Percentiles rank a stretch among this genome's conserved stretches.
phyloP scores from a whole-genome alignment of 192 early-diverging fungal genomes.

The Linnemannia schmuckeri region DNA sequence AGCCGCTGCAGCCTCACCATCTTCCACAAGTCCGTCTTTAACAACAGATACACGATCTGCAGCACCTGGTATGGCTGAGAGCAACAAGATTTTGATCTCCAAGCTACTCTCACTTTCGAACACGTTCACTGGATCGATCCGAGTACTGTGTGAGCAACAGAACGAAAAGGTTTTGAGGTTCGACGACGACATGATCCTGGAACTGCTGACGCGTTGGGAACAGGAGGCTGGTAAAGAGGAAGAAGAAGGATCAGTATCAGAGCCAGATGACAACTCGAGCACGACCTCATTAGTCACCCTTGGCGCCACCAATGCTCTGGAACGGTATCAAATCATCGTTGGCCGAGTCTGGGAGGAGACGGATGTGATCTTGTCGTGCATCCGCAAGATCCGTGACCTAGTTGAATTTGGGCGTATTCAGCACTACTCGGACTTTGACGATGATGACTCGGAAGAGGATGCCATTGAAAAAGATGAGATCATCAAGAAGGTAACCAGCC shows the following conservation, averaged over 20 bases:
- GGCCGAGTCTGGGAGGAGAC: conserved; percentile 49
- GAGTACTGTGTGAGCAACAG: conserved; percentile 45
- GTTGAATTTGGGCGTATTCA: conserved; percentile 46
- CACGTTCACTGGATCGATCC: conserved; percentile 28
- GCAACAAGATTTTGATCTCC: conserved; percentile 30
- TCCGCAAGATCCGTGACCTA: conserved; percentile 40
- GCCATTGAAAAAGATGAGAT: conserved; percentile 27
- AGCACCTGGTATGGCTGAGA: conserved; percentile 13
- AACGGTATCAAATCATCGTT: conserved; percentile 42
- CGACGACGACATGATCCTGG: conserved; percentile 47
- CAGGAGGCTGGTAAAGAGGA: conserved; percentile 38
- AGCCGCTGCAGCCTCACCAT: neutral
- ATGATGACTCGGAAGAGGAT: conserved; percentile 48
- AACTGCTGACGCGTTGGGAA: conserved; percentile 43
- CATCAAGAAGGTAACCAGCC: conserved; percentile 18
- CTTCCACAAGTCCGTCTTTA: neutral
- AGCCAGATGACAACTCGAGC: conserved; percentile 7
- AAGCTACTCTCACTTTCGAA: conserved; percentile 36
- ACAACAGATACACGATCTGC: neutral
- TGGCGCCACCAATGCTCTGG: conserved; percentile 45
- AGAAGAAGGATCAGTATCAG: neutral
- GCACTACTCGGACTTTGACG: conserved; percentile 29
- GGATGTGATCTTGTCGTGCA: conserved; percentile 28
- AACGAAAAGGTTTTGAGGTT: conserved; percentile 53
- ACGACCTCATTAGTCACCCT: conserved; percentile 41